These are phyloP conservation scores for Pyrus pyrifolia DNA, from an alignment of 306 rosid species.

Conservation along the genomic window DNA sequence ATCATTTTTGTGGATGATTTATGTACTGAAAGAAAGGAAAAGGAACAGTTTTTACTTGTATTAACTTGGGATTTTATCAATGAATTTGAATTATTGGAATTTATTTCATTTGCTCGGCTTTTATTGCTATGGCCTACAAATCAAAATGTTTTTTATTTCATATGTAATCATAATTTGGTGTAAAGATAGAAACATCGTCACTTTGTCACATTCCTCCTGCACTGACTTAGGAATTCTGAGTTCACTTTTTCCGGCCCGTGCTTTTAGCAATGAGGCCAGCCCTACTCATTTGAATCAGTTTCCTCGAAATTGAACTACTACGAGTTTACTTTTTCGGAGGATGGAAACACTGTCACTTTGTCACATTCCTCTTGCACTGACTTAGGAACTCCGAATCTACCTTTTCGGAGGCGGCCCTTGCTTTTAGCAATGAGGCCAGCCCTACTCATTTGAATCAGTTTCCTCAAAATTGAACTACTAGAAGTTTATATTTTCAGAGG, in stretches of 20 bases:
- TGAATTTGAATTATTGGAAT: neutral
- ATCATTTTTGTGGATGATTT: conserved; percentile 25
- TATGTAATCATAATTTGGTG: neutral
- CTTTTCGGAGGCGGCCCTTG: conserved; percentile 17
- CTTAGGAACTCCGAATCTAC: conserved; percentile 29
- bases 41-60: neutral
- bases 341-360: conserved; percentile 15
- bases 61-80: neutral
- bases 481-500: neutral
- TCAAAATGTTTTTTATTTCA: conserved; percentile 6
- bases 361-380: conserved; percentile 25
- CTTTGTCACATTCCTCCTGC: conserved; percentile 21
- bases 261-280: neutral
- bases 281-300: conserved; percentile 12
- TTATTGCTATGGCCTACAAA: conserved; percentile 21
- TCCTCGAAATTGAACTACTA: conserved; percentile 17
- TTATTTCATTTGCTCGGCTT: conserved; percentile 6
- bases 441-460: conserved; percentile 14
- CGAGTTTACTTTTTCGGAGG: neutral
- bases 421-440: neutral
- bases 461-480: conserved; percentile 16
- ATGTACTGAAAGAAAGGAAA: conserved; percentile 6
- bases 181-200: conserved; percentile 11
- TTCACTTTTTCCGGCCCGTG: conserved; percentile 28
- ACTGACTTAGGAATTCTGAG: conserved; percentile 29